These are phyloP conservation scores for Talaromyces sp. DNA, from an alignment of 2,329 filamentous ascomycete species.

Conservation along the genomic window DNA sequence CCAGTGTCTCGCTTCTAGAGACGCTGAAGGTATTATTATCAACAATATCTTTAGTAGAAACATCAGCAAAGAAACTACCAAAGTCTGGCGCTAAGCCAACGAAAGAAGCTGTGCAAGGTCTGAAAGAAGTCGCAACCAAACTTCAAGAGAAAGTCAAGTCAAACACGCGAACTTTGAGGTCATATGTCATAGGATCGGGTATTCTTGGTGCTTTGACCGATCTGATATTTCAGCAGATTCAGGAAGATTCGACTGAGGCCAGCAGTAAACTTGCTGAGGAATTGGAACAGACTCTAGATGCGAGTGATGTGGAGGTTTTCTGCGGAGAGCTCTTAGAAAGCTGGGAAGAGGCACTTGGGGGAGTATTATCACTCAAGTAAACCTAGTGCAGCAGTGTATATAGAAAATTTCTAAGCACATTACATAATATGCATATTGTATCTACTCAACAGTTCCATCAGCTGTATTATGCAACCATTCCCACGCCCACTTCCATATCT, in stretches of 20 bases:
- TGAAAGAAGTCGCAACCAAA: conserved; percentile 27
- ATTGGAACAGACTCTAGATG: conserved; percentile 37
- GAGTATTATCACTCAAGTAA: conserved; percentile 33
- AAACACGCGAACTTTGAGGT: conserved; percentile 37
- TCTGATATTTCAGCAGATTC: conserved; percentile 26
- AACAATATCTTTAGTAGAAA: conserved; percentile 26
- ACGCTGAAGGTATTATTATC: conserved; percentile 39
- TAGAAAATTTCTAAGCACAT: background rate
- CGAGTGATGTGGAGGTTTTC: conserved; percentile 40
- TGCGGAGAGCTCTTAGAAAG: conserved; percentile 47
- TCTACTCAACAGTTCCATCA: background rate
- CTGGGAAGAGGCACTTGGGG: conserved; percentile 46
- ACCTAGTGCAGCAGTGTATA: background rate
- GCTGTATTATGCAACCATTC: background rate
- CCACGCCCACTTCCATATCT: background rate
- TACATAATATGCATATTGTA: background rate
- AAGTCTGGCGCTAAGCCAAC: conserved; percentile 31
- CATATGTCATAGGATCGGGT: conserved; percentile 37
- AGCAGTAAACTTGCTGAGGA: conserved; percentile 26
- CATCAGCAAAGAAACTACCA: conserved; percentile 29
- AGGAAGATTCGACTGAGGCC: conserved; percentile 21
- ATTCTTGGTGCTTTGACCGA: conserved; percentile 43
- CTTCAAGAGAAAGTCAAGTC: conserved; percentile 34
- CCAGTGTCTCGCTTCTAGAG: conserved; percentile 38
- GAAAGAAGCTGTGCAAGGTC: conserved; percentile 32